Evolutionary conservation across 2,329 filamentous ascomycete genomes (phyloP), one percentile per base, ranked within the genome.

Genomic region (Alternaria atra): DNA sequence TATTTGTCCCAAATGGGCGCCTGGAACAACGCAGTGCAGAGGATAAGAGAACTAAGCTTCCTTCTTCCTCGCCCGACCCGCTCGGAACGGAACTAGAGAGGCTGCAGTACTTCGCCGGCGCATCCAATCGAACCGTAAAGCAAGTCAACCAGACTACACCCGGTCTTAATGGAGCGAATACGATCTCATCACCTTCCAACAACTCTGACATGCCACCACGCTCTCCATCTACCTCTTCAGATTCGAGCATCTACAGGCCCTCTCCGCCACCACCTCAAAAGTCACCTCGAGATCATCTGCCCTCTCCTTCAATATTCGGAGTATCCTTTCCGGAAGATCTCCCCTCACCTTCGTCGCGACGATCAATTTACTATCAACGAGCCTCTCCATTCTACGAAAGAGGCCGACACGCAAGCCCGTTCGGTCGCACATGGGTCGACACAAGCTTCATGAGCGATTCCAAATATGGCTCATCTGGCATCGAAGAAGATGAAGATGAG

Each of bases 401-500:
- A 15, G 46, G 30, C 17, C 5, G n/a, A 25, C 46, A 50, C 8
- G 46, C 32, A 7, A 50, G 46, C n/a, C 46, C 46, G 27, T 2
- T 13, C 32, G 46, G 20, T 37, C 37, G 20, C 15, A 2, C 2
- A 0, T 35, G 34, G 46, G 20, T 12, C 8, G 32, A 50, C 34
- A 50, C 46, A 8, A 50, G 46, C 13, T 50, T 50, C 15, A 35
- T 25, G 46, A 50, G 30, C 20, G 30, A 50, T 13, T 25, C 17
- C 32, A 34, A 23, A 9, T 50, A 50, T 12, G 46, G 27, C 10
- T 5, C 1, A 23, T 32, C 17, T 23, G 32, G 46, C 2, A 12
- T 23, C 46, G 30, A 5, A 20, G 17, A 35, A 35, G 3, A 37
- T 2, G 46, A 50, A 37, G 20, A 50, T 13, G 46, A 50, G 8